phyloP scores from a whole-genome alignment of 192 early-diverging fungal genomes.

The Podila clonocystis region DNA sequence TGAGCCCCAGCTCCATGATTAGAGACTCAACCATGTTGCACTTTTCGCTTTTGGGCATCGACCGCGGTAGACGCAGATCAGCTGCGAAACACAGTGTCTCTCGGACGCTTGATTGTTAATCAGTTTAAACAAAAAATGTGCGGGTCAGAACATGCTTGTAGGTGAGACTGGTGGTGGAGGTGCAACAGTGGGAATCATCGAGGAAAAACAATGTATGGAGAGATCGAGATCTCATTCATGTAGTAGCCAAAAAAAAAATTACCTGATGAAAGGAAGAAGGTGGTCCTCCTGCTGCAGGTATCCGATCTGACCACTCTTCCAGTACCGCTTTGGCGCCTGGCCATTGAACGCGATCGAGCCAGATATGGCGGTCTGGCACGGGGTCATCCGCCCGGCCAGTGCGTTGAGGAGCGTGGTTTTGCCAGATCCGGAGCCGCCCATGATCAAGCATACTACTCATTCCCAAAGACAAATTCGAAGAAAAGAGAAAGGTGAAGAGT shows the following conservation, averaged over 20 bases:
- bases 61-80: conserved; percentile 42
- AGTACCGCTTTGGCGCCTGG: neutral
- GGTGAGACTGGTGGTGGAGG: too few species aligned
- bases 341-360: conserved; percentile 2
- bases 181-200: too few species aligned
- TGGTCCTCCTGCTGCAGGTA: conserved; percentile 19
- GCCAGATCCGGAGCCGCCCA: conserved; percentile 13
- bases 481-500: neutral
- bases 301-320: conserved; percentile 3
- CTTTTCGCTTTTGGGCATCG: conserved; percentile 32
- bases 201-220: too few species aligned
- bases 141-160: too few species aligned
- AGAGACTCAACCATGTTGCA: conserved; percentile 57
- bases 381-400: conserved; percentile 5
- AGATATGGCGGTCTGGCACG: neutral
- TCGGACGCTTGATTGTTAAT: conserved; percentile 17
- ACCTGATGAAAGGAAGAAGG: conserved; percentile 10
- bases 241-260: neutral
- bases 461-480: too few species aligned
- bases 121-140: neutral
- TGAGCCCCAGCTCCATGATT: conserved; percentile 64
- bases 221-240: neutral
- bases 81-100: conserved; percentile 79
- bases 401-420: conserved; percentile 17
- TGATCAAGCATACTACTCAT: conserved; percentile 6